Conservation (phyloP, 176 grass and related monocot genomes). For the Secale cereale region DNA sequence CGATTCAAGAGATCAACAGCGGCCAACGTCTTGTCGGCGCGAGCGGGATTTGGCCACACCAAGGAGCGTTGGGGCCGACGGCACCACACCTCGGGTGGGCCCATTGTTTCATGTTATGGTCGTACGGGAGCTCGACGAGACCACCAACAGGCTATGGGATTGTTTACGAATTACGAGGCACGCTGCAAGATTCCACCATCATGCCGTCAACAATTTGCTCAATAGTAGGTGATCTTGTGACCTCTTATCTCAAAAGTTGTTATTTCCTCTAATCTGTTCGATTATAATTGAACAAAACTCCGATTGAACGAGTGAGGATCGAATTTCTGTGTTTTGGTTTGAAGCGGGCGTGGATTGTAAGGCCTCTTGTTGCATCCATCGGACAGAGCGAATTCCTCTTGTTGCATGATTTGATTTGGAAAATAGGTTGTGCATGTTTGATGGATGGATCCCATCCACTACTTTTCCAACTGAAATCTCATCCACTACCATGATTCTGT, state of each 20-base stretch:
- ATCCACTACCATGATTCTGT: not conserved
- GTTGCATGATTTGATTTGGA: constrained; percentile 1
- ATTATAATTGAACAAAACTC: not conserved
- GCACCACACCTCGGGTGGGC: too few species aligned
- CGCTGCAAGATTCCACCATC: constrained; percentile 48
- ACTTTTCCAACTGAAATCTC: too few species aligned
- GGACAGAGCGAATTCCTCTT: not conserved
- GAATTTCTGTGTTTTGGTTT: not conserved
- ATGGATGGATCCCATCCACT: not conserved
- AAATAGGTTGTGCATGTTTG: not conserved
- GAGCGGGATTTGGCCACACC: too few species aligned
- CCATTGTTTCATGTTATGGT: too few species aligned
- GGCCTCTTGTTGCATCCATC: not conserved
- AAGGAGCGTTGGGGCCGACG: too few species aligned
- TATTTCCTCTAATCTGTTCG: not conserved
- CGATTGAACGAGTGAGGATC: not conserved
- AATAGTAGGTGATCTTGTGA: constrained; percentile 64
- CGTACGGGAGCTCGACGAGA: too few species aligned
- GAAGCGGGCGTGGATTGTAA: too few species aligned
- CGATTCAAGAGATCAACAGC: too few species aligned
- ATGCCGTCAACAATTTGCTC: constrained; percentile 80
- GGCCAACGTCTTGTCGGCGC: too few species aligned
- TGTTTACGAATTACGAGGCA: constrained; percentile 82
- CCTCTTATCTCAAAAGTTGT: not conserved
- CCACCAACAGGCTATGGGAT: constrained; percentile 74